Conservation (phyloP, 176 grass and related monocot species). For the Oropetium thomaeum region DNA sequence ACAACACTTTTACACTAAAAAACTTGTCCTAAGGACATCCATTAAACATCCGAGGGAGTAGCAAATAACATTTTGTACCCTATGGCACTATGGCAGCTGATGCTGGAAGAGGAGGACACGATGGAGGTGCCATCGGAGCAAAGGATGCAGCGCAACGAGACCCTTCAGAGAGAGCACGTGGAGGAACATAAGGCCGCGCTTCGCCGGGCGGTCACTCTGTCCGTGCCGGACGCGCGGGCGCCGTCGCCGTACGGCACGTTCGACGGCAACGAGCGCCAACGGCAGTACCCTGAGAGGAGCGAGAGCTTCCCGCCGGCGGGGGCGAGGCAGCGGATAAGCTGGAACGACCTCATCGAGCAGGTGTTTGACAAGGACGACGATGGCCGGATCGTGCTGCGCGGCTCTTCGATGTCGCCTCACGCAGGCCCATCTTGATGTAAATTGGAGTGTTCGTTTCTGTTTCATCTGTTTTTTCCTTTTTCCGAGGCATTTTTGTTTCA, state of each 20-base stretch:
- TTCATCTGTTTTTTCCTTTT: too few relatives aligned
- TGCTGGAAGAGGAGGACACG: conserved; percentile 57
- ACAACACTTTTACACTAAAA: too few relatives aligned
- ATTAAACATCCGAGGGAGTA: too few relatives aligned
- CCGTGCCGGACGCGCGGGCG: conserved; percentile 48
- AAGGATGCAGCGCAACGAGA: conserved; percentile 86
- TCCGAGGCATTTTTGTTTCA: too few relatives aligned
- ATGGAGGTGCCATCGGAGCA: conserved; percentile 67
- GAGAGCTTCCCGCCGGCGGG: conserved; percentile 32
- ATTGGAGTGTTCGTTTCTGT: conserved; percentile 19
- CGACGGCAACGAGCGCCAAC: neutral
- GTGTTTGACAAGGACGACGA: conserved; percentile 73
- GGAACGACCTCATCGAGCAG: conserved; percentile 79
- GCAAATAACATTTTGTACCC: too few relatives aligned
- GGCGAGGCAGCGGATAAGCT: conserved; percentile 61
- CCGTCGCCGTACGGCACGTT: conserved; percentile 77
- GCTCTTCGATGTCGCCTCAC: conserved; percentile 14
- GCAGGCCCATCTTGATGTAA: conserved; percentile 2
- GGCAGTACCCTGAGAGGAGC: conserved; percentile 24
- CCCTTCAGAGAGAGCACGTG: conserved; percentile 52
- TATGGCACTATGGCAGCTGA: conserved; percentile 47
- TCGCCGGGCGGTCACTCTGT: conserved; percentile 58
- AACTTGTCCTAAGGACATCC: too few relatives aligned
- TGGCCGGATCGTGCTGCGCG: conserved; percentile 51
- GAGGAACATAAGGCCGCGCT: conserved; percentile 87